These are phyloP conservation scores for Passalora sequoiae DNA, from an alignment of 2,329 filamentous ascomycete genomes.

Conservation along the genomic window DNA sequence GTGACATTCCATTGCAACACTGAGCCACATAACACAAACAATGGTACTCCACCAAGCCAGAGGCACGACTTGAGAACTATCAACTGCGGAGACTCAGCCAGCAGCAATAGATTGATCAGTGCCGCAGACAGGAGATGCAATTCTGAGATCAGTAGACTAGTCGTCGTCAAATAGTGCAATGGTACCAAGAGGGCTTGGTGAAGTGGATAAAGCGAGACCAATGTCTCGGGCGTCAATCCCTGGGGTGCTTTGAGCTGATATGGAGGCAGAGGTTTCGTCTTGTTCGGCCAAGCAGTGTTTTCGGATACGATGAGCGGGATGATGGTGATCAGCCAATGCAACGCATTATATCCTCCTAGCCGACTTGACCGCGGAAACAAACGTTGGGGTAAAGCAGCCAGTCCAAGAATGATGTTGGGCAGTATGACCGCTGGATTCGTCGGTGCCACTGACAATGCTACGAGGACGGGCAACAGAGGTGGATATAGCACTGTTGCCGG, in stretches of 20 bases:
- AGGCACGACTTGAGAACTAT: conserved; percentile 41
- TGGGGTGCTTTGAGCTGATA: conserved; percentile 19
- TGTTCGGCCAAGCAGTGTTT: conserved; percentile 37
- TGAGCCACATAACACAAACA: conserved; percentile 67
- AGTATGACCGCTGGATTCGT: conserved; percentile 59
- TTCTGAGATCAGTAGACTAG: conserved; percentile 80
- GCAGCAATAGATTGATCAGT: conserved; percentile 73
- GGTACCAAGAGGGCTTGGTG: conserved; percentile 71
- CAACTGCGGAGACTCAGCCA: conserved; percentile 60
- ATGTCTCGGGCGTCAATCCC: conserved; percentile 48
- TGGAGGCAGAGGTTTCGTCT: conserved; percentile 21
- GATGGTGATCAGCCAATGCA: conserved; percentile 77
- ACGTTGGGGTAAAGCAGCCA: conserved; percentile 68
- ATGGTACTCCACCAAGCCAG: conserved; percentile 62
- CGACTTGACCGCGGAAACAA: conserved; percentile 62
- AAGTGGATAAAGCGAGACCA: conserved; percentile 70
- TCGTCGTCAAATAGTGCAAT: conserved; percentile 76
- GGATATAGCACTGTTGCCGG: conserved; percentile 89
- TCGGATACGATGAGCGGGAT: conserved; percentile 59
- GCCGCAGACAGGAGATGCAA: conserved; percentile 78
- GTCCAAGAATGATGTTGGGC: conserved; percentile 74
- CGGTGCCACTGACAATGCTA: conserved; percentile 67
- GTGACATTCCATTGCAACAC: conserved; percentile 79
- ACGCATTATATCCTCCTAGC: conserved; percentile 54
- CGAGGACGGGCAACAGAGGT: conserved; percentile 66